Conservation (phyloP, 2,329 filamentous ascomycete genomes). For the Aschersonia sp. region DNA sequence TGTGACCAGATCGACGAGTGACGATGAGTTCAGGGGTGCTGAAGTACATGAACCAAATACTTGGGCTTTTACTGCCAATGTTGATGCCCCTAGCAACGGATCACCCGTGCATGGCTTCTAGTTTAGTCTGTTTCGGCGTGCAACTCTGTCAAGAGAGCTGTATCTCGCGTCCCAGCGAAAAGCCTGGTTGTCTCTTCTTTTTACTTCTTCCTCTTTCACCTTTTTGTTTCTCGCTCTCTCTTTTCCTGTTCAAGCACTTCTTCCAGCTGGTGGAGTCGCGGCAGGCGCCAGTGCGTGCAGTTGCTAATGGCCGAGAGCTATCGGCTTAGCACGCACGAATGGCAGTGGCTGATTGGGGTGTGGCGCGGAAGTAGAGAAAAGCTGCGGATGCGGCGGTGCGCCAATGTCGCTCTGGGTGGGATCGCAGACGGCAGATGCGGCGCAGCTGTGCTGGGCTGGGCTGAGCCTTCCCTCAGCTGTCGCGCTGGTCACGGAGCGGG, state of each 20-base stretch:
- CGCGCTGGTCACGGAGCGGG: conserved; percentile 10
- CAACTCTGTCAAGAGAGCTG: too few relatives aligned
- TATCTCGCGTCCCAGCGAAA: too few relatives aligned
- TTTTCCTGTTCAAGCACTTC: background rate
- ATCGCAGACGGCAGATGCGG: background rate
- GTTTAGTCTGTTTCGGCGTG: too few relatives aligned
- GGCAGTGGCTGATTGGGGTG: background rate
- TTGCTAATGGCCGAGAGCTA: background rate
- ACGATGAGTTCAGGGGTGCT: too few relatives aligned
- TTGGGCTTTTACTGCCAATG: too few relatives aligned
- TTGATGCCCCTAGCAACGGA: too few relatives aligned
- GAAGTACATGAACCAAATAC: too few relatives aligned
- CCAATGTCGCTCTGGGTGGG: too few relatives aligned
- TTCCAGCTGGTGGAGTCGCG: background rate
- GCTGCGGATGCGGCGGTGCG: background rate
- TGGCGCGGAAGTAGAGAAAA: background rate
- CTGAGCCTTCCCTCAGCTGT: conserved; percentile 1
- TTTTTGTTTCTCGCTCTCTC: background rate
- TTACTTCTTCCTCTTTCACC: background rate
- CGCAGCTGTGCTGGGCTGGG: background rate
- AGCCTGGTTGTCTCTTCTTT: background rate
- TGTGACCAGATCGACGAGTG: too few relatives aligned
- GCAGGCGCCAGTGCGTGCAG: background rate
- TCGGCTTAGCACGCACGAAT: background rate
- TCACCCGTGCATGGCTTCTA: too few relatives aligned